Evolutionary conservation across 2,329 filamentous ascomycete genomes (phyloP), one percentile per base, ranked within the genome.

Genomic region (Pyricularia sp.): DNA sequence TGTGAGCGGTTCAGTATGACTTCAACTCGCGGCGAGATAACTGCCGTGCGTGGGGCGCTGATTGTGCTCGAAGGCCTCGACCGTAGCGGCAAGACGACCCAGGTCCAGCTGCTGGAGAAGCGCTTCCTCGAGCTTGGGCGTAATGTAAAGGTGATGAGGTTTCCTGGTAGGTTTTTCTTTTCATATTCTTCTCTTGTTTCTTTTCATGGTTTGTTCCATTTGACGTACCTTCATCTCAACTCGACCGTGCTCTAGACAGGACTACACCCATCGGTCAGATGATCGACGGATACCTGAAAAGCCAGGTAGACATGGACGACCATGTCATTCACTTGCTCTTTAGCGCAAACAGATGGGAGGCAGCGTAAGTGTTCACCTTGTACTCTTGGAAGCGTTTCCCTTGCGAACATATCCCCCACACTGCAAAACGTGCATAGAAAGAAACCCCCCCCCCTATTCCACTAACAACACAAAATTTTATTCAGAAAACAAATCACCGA

Each of bases 271-370:
- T 94, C 73, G 94, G 94, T 0, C 86, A 92, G 74, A 90, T 96
- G 86, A 97, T 97, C 77, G 89, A 96, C 77, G 81, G 82, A 64
- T 97, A 97, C 77, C 85, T 97, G 71, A 90, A 87, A 72, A 90
- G 89, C 70, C 79, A 90, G 69, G 82, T 86, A 28, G 85, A 92
- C 69, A 87, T 94, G 78, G 92, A 95, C 71, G 93, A 97, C 77
- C 93, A 97, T 76, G 91, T 90, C 4, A 94, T 97, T 73, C 94
- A 97, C 78, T 84, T 97, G 1, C 84, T 97, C 25, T 97, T 97
- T 79, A 93, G 90, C 70, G 93, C 94, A 11, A 97, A 97, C 77
- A 86, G 94, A 65, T 97, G 94, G 94, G 94, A 97, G 72, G 83
- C 85, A 68, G 83, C 79, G 81, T 86, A 80, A 75, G 84, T 80